Evolutionary conservation across 768 basidiomycete genomes (phyloP), one percentile per base, ranked within the genome.

Genomic region (Lactifluus hygrophoroides): DNA sequence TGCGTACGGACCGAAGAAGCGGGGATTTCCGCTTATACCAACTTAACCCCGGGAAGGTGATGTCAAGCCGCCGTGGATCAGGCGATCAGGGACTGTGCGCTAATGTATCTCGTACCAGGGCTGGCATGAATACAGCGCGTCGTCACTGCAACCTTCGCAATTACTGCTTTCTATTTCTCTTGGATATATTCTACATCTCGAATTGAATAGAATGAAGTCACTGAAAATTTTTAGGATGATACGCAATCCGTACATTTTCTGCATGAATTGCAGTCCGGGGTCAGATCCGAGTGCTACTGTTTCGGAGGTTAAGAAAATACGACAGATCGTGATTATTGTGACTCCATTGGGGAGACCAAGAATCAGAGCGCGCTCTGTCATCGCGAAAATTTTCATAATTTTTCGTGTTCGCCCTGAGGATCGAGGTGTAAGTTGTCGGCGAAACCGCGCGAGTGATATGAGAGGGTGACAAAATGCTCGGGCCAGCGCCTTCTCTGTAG

Each of bases 81-180:
- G 56, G 56, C 14, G 35, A 44, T 57, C 49, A 57, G 56, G 56
- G 25, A 45, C 56, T 21, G 21, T 44, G 40, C 21, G 16, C 30
- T 43, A 19, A 32, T 19, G 56, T 40, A 30, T 8, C 21, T n/a
- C n/a, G n/a, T n/a, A n/a, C n/a, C n/a, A n/a, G 25, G 16, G 30
- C 35, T n/a, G 54, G 23, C 7, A 21, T 17, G 14, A 16, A 45
- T 34, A 42, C 40, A 19, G 40, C 40, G 10, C 30, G 35, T 35
- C 23, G 5, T 17, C 32, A 19, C 21, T 14, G 14, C 40, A 27
- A 9, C 23, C 17, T 37, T 28, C 37, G 25, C 8, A 25, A 35
- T 16, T 23, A 21, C 16, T 16, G n/a, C 19, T 16, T 14, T 32
- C 30, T 16, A 5, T 38, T 30, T n/a, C 16, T 23, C 46, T 23